Evolutionary conservation across 805 yeast species (phyloP), one percentile per base, ranked within the genome.

Genomic region (Kodamaea neixiangensis): DNA sequence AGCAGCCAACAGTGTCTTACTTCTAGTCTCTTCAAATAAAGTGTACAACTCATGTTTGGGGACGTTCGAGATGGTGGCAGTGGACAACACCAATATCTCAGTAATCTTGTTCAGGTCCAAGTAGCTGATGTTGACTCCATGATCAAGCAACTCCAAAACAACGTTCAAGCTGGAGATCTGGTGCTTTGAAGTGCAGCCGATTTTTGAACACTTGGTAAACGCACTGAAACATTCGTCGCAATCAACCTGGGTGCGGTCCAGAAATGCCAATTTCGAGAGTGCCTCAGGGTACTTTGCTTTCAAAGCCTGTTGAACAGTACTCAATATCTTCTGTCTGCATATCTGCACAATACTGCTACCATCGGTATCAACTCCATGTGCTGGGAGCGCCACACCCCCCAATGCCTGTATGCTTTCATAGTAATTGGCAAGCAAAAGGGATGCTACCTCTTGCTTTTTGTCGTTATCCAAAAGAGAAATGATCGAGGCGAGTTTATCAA

Each of bases 111-210:
- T 41, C 35, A 58, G 29, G 7, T 22, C 49, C 29, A 37, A 29
- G 22, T 53, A 62, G 44, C 48, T 48, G 2, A 58, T 41, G 20
- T 47, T 15, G 6, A 29, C 46, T 5, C 61, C 62, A 22, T 64
- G 66, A 40, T 66, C 68, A 25, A 66, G 47, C 9, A 56, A 20
- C 44, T 64, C 63, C 18, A 67, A 49, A 18, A 66, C 39, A 34
- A 62, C 57, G 25, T 55, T 49, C 21, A 47, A 21, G 17, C 49
- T 33, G 29, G 17, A 11, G 25, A 20, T 15, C 33, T 18, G 20
- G 17, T 37, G 25, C 5, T 19, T 25, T 25, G 31, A 25, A 5
- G 31, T 25, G 10, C 31, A 25, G 11, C 11, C 41, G 7, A 21
- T 6, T 19, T 10, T 39, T 39, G 39, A 25, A 7, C 31, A 25